phyloP scores from a whole-genome alignment of 345 rosid genomes.

The Cardiospermum halicacabum region DNA sequence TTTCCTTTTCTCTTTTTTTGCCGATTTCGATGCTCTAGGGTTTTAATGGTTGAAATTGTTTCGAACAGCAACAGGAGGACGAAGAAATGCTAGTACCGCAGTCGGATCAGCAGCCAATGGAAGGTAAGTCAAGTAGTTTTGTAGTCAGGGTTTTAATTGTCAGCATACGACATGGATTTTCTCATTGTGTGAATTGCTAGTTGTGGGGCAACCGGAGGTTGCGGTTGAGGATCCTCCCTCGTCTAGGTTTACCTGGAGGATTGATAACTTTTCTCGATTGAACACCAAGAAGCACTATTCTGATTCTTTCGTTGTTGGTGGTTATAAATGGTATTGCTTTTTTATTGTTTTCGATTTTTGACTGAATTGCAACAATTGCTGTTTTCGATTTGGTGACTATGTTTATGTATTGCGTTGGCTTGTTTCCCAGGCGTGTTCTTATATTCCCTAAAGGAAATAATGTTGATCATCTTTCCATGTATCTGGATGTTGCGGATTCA shows the following conservation, averaged over 20 bases:
- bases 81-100: conserved; percentile 93
- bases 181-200: conserved; percentile 11
- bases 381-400: too few relatives aligned
- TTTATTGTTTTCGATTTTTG: not conserved
- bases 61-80: conserved; percentile 65
- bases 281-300: conserved; percentile 77
- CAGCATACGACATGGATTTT: not conserved
- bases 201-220: conserved; percentile 49
- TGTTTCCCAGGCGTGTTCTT: conserved; percentile 84
- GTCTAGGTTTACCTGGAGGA: conserved; percentile 75
- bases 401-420: not conserved
- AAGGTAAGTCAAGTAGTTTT: conserved; percentile 33
- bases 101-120: conserved; percentile 85
- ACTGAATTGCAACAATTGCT: too few relatives aligned
- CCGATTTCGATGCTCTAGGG: too few relatives aligned
- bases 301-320: conserved; percentile 68
- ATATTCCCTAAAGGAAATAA: conserved; percentile 88
- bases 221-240: conserved; percentile 82
- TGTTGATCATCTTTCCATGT: conserved; percentile 91
- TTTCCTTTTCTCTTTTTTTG: too few relatives aligned
- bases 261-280: conserved; percentile 69
- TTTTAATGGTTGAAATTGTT: not conserved
- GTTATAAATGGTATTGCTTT: conserved; percentile 79
- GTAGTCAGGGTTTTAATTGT: not conserved
- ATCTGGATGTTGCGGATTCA: conserved; percentile 93